Evolutionary conservation across 257 asterid genomes (phyloP), one percentile per base, ranked within the genome.

Genomic region (Jacaranda mimosifolia): DNA sequence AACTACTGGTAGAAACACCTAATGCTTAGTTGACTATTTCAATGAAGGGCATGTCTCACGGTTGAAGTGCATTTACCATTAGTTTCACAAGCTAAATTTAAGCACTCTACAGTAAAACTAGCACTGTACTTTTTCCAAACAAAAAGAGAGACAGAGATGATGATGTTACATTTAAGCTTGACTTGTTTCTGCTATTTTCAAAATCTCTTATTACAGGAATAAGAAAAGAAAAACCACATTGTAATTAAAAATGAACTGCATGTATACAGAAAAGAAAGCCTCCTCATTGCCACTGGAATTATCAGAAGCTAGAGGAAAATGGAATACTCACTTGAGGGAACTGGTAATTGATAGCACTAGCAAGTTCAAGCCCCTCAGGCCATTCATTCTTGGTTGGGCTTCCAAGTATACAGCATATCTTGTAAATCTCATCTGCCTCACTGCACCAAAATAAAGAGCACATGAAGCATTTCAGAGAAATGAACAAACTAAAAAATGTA

Each of bases 361-460:
- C 94, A 82, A 90, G 94, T 76, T 85, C 85, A 70, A 86, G 91
- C 65, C 97, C 96, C 36, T 82, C 87, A 51, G 85, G 75, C 97
- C 97, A 92, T 70, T 72, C 86, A 59, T 46, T 62, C 76, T 77
- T 77, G 65, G 88, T 79, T 42, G 94, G 96, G 66, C 82, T 90
- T 76, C 96, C 96, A 39, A 85, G 69, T 51, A 88, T 89, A 21
- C 87, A 70, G 82, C 94, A 90, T 79, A 90, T 88, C 85, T 86
- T 90, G 83, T 77, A 84, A 18, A 90, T 83, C 83, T 90, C 89
- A 75, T 88, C 96, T 0, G 90, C 88, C 85, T 87, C 90, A 77
- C 92, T 88, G 87, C 79, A 84, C 52, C 66, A 75, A 48, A 68
- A 75, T 60, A 56, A 65, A 32, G 58, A 42, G 56, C 65, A 77